Percentiles rank a stretch among this genome's conserved stretches.
Evolutionary conservation across 2,329 filamentous ascomycete species (phyloP).

Genomic region (Ophiostoma angusticollis): DNA sequence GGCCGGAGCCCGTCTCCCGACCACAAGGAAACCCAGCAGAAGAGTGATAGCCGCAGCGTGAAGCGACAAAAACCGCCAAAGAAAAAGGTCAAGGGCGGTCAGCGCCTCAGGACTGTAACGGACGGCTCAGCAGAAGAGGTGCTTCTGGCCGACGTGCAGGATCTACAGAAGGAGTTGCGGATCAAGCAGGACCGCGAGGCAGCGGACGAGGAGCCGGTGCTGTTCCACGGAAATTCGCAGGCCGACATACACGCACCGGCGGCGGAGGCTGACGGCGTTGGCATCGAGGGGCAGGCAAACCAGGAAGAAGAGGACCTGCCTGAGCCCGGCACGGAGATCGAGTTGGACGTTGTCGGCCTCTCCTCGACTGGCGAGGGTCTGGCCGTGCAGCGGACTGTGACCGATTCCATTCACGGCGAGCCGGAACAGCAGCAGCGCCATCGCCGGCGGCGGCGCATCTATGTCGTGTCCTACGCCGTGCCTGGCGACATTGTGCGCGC

Average conservation of each 20-base stretch:
- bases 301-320: conserved; percentile 33
- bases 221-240: conserved; percentile 7
- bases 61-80: conserved; percentile 12
- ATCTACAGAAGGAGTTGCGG: conserved; percentile 34
- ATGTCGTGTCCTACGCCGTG: conserved; percentile 76
- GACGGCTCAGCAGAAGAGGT: conserved; percentile 56
- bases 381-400: conserved; percentile 40
- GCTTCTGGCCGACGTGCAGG: conserved; percentile 48
- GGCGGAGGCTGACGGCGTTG: background rate
- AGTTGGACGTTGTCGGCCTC: conserved; percentile 68
- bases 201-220: conserved; percentile 11
- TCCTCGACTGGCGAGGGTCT: conserved; percentile 90
- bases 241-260: conserved; percentile 1
- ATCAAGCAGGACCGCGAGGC: conserved; percentile 17
- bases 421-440: conserved; percentile 34
- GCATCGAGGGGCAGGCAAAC: background rate
- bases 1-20: conserved; percentile 3
- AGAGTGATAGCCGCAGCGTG: conserved; percentile 7
- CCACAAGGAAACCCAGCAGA: conserved; percentile 8
- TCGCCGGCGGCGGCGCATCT: conserved; percentile 43
- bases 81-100: conserved; percentile 45
- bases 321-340: conserved; percentile 58
- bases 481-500: conserved; percentile 72
- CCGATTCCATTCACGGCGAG: conserved; percentile 23
- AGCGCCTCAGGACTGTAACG: conserved; percentile 39